Percentiles rank a stretch among this genome's conserved stretches.
phyloP scores from a whole-genome alignment of 2,329 filamentous ascomycete species.

The Polychaeton citri region DNA sequence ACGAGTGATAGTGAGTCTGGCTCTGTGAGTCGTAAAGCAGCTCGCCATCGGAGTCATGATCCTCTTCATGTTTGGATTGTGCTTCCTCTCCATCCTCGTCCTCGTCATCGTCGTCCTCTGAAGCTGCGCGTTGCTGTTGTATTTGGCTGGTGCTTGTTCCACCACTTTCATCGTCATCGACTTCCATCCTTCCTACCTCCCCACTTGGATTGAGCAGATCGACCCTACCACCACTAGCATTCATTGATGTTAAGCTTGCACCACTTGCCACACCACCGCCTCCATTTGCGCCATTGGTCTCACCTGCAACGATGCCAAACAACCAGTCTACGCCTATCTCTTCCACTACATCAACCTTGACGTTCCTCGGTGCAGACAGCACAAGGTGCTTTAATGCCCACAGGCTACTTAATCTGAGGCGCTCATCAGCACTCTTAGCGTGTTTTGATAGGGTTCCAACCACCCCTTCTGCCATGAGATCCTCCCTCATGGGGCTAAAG shows the following conservation, averaged over 20 bases:
- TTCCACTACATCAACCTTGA: conserved; percentile 66
- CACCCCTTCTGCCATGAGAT: conserved; percentile 60
- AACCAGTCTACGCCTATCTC: conserved; percentile 70
- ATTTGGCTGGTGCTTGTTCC: too few species aligned
- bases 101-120: conserved; percentile 15
- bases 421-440: conserved; percentile 67
- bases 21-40: conserved; percentile 29
- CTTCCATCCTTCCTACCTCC: conserved; percentile 12
- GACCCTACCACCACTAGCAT: conserved; percentile 47
- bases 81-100: conserved; percentile 10
- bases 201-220: conserved; percentile 42
- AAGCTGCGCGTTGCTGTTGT: not conserved
- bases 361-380: conserved; percentile 52
- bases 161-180: conserved; percentile 9
- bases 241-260: conserved; percentile 29
- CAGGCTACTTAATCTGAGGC: conserved; percentile 68
- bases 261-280: conserved; percentile 33
- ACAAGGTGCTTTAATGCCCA: conserved; percentile 93
- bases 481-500: conserved; percentile 81
- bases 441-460: conserved; percentile 69
- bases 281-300: conserved; percentile 27
- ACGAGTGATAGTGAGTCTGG: conserved; percentile 23
- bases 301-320: conserved; percentile 58
- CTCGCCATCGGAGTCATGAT: too few species aligned
- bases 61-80: conserved; percentile 22